These are phyloP conservation scores for Clohesyomyces aquaticus DNA, from an alignment of 495 filamentous ascomycete genomes.

Conservation along the genomic window DNA sequence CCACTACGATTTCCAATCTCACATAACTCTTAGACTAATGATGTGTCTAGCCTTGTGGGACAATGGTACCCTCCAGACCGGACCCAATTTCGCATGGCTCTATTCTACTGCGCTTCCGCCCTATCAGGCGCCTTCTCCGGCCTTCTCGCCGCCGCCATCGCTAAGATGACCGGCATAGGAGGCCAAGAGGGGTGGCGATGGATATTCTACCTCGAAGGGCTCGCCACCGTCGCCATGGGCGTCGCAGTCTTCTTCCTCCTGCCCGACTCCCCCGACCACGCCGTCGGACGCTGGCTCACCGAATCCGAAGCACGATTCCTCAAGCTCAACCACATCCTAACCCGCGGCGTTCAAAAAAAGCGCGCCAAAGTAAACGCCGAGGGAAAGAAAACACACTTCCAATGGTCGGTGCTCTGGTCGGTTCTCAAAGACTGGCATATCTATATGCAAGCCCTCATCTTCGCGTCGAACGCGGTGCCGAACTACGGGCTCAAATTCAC, in stretches of 20 bases:
- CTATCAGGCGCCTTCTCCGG: conserved; percentile 29
- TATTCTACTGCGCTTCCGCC: conserved; percentile 29
- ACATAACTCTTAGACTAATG: too few relatives aligned
- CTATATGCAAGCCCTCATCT: conserved; percentile 30
- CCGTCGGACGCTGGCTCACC: conserved; percentile 19
- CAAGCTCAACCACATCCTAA: background rate
- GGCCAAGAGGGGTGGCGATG: conserved; percentile 23
- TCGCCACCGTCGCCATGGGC: conserved; percentile 20
- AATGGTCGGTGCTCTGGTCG: background rate
- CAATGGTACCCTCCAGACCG: conserved; percentile 32
- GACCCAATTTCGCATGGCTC: conserved; percentile 23
- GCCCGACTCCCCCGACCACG: conserved; percentile 24
- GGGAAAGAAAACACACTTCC: background rate
- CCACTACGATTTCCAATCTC: too few relatives aligned
- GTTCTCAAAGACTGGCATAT: background rate
- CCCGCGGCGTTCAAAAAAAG: background rate
- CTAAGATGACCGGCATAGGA: conserved; percentile 26
- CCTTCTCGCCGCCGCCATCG: conserved; percentile 22
- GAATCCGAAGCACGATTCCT: conserved; percentile 15
- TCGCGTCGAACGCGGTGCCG: conserved; percentile 56
- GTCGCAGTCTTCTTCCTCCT: conserved; percentile 24
- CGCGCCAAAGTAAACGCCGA: background rate
- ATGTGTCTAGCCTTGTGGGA: too few relatives aligned
- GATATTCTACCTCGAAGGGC: conserved; percentile 30
- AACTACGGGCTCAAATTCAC: conserved; percentile 54